A percentile compares a stretch with the other conserved stretches of the same genome.
These are phyloP conservation scores for Tarenaya hassleriana DNA, from an alignment of 345 rosid species.

Conservation along the genomic window DNA sequence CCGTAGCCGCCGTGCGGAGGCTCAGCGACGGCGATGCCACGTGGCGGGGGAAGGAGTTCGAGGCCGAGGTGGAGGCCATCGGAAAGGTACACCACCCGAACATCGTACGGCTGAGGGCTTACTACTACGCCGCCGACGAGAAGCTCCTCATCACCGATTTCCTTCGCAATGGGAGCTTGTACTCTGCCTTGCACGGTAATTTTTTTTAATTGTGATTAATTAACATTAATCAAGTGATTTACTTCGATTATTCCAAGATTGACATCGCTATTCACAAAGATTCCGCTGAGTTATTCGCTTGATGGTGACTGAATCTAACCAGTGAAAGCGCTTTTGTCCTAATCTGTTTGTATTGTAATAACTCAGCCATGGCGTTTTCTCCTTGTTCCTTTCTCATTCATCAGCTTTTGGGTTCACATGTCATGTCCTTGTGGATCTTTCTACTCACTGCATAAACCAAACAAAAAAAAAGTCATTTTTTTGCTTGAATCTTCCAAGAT, in stretches of 20 bases:
- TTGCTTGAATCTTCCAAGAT: background rate
- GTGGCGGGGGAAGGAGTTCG: conserved; percentile 82
- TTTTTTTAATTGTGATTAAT: conserved; percentile 5
- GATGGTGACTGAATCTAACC: conserved; percentile 1
- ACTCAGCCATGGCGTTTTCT: conserved; percentile 6
- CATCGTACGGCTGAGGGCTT: conserved; percentile 71
- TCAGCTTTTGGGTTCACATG: conserved; percentile 17
- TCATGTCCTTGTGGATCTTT: conserved; percentile 15
- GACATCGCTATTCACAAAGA: no score
- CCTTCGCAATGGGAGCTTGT: conserved; percentile 66
- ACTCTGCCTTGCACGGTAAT: conserved; percentile 78
- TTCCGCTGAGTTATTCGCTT: no score
- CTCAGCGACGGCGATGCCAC: conserved; percentile 66
- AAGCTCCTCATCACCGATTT: conserved; percentile 77
- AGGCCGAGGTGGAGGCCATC: conserved; percentile 68
- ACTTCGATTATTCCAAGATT: no score
- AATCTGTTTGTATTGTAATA: conserved; percentile 7
- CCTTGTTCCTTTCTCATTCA: conserved; percentile 10
- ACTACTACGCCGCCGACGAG: conserved; percentile 79
- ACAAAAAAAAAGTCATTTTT: background rate
- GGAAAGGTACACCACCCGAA: conserved; percentile 73
- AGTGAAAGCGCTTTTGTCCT: conserved; percentile 6
- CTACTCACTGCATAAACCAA: conserved; percentile 12
- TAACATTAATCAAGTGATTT: no score
- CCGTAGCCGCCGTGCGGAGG: conserved; percentile 76